Percentiles rank a stretch among this genome's conserved stretches.
Conservation (phyloP, 225 moss, liverwort and hornwort genomes). For the Bryum argenteum region DNA sequence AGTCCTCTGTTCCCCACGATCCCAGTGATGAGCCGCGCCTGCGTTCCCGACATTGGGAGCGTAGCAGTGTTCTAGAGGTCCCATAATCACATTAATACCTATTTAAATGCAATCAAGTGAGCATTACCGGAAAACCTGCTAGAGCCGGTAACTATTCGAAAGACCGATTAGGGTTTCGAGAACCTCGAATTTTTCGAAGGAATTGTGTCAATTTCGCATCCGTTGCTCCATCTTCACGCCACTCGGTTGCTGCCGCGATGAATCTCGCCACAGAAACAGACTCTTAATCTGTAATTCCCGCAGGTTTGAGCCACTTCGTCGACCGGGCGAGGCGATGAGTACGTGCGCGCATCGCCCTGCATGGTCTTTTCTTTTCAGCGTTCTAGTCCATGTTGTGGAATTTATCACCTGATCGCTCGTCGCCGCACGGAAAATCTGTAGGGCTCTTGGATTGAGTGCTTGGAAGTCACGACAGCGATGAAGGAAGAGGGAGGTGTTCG, state of each 20-base stretch:
- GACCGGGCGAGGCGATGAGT: constrained; percentile 18
- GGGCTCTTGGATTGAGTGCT: constrained; percentile 5
- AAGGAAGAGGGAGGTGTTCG: constrained; percentile 42
- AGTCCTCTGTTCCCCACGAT: too few relatives aligned
- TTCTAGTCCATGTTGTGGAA: neutral
- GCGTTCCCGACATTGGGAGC: too few relatives aligned
- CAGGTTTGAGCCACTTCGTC: constrained; percentile 8
- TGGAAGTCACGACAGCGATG: constrained; percentile 25
- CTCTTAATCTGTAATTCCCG: neutral
- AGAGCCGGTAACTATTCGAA: neutral
- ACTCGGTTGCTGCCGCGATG: neutral
- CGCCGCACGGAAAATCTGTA: neutral
- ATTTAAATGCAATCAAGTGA: too few relatives aligned
- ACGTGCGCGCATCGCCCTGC: too few relatives aligned
- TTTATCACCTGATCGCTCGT: neutral
- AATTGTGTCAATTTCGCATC: neutral
- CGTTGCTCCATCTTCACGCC: neutral
- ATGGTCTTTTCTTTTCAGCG: neutral
- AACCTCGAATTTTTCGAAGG: constrained; percentile 1
- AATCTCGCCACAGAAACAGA: neutral
- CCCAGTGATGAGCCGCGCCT: too few relatives aligned
- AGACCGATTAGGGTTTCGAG: constrained; percentile 27
- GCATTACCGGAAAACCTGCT: neutral
- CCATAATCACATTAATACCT: too few relatives aligned
- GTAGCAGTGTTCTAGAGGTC: too few relatives aligned